Base-by-base conservation (phyloP, 352 stramenopile genomes). In the Globisporangium iwayamae region DNA sequence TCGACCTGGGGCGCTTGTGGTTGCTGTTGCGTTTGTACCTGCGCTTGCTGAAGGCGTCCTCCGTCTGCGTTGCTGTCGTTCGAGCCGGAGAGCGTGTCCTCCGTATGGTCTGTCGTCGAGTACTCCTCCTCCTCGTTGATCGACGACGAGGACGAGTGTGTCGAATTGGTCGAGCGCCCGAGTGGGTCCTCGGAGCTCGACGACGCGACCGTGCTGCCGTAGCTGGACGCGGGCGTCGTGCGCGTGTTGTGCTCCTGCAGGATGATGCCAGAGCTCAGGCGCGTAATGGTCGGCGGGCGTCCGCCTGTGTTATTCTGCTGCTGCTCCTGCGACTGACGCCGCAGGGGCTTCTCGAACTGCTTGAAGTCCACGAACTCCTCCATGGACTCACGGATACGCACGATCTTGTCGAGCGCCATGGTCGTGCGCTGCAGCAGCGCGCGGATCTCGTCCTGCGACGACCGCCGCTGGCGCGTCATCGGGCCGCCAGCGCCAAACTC, bases 301-400 rank as follows among this genome's bases (percentile, higher is more conserved):
- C 32, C 32, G 32, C 25, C 25, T 28, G 41, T 45, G 34, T 34
- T 38, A 30, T 16, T 41, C 51, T n/a, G 32, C 32, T 57, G 32
- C 34, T 57, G 41, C 11, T 56, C 53, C 11, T 43, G 28, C n/a
- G 62, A 69, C 18, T 34, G 63, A 8, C 63, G 64, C 25, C 68
- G 68, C 55, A 68, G 30, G 30, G 74, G 71, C 62, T 78, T 87
- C 55, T 87, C 75, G 62, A 91, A 93, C 65, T 93, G 82, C 60
- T 83, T 81, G 56, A 93, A 93, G 65, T 93, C 85, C 34, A 93
- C 83, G 18, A 90, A 67, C 20, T 78, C 72, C 68, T 93, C 85
- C 85, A 93, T 91, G 41, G 82, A 91, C 69, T 93, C 81, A 54
- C 85, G 82, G 59, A 93, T 93, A 60, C 75, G 82, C 66, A 93